Evolutionary conservation across 2,329 filamentous ascomycete species (phyloP).

Genomic region (Aspergillus tamarii): DNA sequence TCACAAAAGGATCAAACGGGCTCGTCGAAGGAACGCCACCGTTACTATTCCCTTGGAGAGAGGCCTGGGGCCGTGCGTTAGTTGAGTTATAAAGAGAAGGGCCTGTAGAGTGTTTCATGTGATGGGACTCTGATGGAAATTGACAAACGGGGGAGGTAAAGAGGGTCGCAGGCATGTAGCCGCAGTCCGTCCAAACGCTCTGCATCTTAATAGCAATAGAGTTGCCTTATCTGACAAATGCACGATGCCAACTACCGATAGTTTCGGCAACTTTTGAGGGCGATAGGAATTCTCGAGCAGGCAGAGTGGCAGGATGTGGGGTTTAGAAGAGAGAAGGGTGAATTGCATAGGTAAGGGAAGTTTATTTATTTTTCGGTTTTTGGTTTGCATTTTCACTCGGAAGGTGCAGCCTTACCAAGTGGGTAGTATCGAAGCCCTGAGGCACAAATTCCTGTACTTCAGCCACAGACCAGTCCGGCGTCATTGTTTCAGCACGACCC

Average conservation of each 20-base stretch:
- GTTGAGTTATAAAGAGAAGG: slow-evolving; percentile 15
- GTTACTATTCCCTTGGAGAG: slow-evolving; percentile 53
- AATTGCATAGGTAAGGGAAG: neutral
- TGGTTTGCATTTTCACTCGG: neutral
- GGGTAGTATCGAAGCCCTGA: slow-evolving; percentile 53
- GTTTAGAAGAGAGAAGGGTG: neutral
- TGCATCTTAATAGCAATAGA: neutral
- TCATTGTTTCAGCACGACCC: slow-evolving; percentile 42
- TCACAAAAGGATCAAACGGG: slow-evolving; percentile 67
- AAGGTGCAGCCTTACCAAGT: slow-evolving; percentile 49
- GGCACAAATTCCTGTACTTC: slow-evolving; percentile 57
- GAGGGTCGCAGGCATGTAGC: neutral
- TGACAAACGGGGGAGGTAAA: neutral
- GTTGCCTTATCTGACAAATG: neutral
- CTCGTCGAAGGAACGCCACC: slow-evolving; percentile 53
- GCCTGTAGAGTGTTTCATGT: neutral
- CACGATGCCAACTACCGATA: neutral
- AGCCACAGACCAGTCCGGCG: slow-evolving; percentile 49
- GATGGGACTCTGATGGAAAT: neutral
- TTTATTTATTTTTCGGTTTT: neutral
- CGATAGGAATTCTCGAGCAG: neutral
- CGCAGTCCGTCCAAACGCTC: neutral
- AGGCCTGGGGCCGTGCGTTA: slow-evolving; percentile 31
- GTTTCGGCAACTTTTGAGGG: neutral
- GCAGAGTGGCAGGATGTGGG: neutral